Evolutionary conservation across 768 basidiomycete species (phyloP), one percentile per base, ranked within the genome.

Genomic region (Sarcomyxa edulis): DNA sequence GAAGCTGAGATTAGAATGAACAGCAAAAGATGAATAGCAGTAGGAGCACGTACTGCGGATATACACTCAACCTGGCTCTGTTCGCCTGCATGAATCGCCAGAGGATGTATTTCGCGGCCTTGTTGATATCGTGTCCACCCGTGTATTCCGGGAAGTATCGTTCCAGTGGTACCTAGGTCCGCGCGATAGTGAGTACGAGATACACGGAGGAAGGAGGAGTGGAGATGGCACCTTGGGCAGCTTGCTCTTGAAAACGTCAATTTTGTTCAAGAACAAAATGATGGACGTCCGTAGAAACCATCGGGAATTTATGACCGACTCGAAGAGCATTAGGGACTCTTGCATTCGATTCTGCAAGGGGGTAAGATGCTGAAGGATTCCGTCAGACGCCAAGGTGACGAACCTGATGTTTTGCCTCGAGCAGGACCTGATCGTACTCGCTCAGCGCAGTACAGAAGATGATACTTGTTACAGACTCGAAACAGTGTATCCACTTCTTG

Each of bases 81-180:
- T 94, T 95, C 39, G 86, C 83, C 59, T 95, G 89, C 72, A 92
- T 93, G 51, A 95, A 97, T 51, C 86, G 68, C 93, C 91, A 96
- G 25, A 97, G 66, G 37, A 97, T 92, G 47, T 90, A 95, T 50
- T 93, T 92, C 0, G 92, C 90, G 2, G 90, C 91, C 59, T 94
- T 94, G 65, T 91, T 93, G 58, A 94, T 87, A 51, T 94, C 88
- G 3, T 81, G 60, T 4, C 90, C 90, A 22, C 89, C 89, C 1
- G 86, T 85, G 58, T 94, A 94, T 52, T 93, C 91, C 4, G 88
- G 79, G 58, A 92, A 93, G 56, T 84, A 84, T 29, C 67, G 65
- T 44, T 85, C 83, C n/a, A 90, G 59, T 3, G 84, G 84, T 0
- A 84, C 75, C 81, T 83, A 49, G 12, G 16, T 20, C 16, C 14